A percentile compares a stretch with the other conserved stretches of the same genome.
These are phyloP conservation scores for Solanum ossicruentum DNA, from an alignment of 257 asterid genomes.

Conservation along the genomic window DNA sequence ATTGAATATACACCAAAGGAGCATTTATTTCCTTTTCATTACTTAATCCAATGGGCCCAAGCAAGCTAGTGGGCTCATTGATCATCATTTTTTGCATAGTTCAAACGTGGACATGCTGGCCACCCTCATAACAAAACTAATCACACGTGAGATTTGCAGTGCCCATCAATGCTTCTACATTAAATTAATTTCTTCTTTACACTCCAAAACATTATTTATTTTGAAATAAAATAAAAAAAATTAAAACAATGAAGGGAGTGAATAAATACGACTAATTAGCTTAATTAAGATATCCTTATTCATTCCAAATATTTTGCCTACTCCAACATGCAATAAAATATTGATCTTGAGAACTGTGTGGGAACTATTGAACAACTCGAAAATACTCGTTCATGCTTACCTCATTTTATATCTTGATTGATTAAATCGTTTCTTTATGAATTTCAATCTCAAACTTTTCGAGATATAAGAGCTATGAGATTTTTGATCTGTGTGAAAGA, in stretches of 20 bases:
- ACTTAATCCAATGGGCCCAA: not conserved
- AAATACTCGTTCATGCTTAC: no score
- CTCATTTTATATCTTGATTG: no score
- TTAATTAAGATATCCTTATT: not conserved
- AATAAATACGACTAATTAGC: not conserved
- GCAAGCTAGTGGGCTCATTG: not conserved
- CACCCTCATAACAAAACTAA: not conserved
- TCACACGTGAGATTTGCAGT: not conserved
- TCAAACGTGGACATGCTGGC: not conserved
- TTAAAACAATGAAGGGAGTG: not conserved
- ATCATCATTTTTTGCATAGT: not conserved
- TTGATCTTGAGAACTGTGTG: not conserved
- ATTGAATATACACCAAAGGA: no score
- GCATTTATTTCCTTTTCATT: no score
- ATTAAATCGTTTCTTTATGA: no score
- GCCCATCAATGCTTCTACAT: not conserved
- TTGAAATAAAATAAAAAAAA: no score
- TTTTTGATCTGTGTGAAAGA: no score
- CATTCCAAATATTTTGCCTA: not conserved
- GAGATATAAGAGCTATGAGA: no score
- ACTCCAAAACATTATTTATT: not conserved
- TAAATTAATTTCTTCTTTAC: not conserved
- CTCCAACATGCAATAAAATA: not conserved
- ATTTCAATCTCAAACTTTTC: no score
- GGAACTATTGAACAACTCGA: no score